These are phyloP conservation scores for Geranium brycei DNA, from an alignment of 345 rosid genomes.

Conservation along the genomic window DNA sequence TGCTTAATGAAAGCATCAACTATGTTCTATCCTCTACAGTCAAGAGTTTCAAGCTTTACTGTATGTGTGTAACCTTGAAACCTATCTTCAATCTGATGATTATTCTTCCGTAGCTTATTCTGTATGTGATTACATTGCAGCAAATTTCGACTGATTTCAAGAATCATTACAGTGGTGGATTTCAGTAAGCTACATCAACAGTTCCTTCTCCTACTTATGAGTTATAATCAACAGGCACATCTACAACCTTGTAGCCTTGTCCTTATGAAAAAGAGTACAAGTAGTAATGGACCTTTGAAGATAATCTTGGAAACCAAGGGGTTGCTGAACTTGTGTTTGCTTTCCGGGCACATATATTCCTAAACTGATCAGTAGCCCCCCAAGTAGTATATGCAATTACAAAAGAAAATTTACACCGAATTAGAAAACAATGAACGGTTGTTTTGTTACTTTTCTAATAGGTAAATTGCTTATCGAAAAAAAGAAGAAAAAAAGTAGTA, in stretches of 20 bases:
- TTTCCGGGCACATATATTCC: too few species aligned
- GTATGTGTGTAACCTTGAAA: slow-evolving; percentile 11
- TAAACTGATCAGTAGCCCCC: too few species aligned
- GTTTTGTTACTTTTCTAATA: too few species aligned
- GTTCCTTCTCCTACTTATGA: not conserved
- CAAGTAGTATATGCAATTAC: too few species aligned
- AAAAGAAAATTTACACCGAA: too few species aligned
- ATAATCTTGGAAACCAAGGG: not conserved
- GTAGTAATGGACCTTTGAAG: too few species aligned
- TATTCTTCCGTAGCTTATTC: not conserved
- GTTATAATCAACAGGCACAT: not conserved
- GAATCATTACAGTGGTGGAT: slow-evolving; percentile 38
- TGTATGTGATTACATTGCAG: slow-evolving; percentile 18
- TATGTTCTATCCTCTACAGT: slow-evolving; percentile 56
- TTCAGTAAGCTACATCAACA: slow-evolving; percentile 19
- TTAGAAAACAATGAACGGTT: too few species aligned
- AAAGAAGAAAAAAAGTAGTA: too few species aligned
- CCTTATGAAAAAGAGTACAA: too few species aligned
- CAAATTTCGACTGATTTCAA: slow-evolving; percentile 44
- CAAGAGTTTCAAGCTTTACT: slow-evolving; percentile 29
- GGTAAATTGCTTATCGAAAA: too few species aligned
- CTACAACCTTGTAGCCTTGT: not conserved
- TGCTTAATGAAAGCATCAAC: slow-evolving; percentile 73
- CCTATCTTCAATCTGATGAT: not conserved
- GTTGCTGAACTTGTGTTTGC: not conserved